phyloP scores from a whole-genome alignment of 306 rosid species.

The Quercus engelmannii region DNA sequence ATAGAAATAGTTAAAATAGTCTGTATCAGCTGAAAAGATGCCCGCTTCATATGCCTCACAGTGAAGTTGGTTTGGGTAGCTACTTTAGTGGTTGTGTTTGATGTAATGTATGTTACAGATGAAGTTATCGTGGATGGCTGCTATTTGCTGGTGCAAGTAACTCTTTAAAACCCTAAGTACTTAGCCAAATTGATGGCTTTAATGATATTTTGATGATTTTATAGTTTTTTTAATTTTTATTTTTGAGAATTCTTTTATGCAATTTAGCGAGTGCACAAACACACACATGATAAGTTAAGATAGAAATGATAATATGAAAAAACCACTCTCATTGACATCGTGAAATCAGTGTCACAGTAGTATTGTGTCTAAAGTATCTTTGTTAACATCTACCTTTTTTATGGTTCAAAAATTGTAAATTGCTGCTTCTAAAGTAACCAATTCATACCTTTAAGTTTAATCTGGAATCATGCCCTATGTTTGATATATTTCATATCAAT shows the following conservation, averaged over 20 bases:
- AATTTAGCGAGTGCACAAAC: not conserved
- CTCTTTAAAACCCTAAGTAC: not conserved
- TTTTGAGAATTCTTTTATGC: not conserved
- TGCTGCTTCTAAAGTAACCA: not conserved
- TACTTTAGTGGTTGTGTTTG: not conserved
- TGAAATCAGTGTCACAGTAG: not conserved
- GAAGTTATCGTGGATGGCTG: not conserved
- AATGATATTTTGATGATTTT: not conserved
- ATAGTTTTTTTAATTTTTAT: not conserved
- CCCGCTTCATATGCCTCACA: not conserved
- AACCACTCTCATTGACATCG: not conserved
- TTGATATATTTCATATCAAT: not conserved
- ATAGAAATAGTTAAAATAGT: not conserved
- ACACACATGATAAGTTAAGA: not conserved
- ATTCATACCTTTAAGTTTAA: constrained; percentile 1
- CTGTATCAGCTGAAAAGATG: not conserved
- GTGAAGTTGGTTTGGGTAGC: not conserved
- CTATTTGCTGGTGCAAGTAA: not conserved
- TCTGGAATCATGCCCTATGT: not conserved
- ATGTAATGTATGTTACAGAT: not conserved
- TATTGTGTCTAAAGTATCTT: not conserved
- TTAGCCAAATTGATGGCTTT: not conserved
- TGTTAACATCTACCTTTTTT: not conserved
- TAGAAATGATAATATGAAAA: not conserved
- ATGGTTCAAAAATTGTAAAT: not conserved